Percentiles rank a stretch among this genome's conserved stretches.
These are phyloP conservation scores for Moricandia arvensis DNA, from an alignment of 345 rosid species.

Conservation along the genomic window DNA sequence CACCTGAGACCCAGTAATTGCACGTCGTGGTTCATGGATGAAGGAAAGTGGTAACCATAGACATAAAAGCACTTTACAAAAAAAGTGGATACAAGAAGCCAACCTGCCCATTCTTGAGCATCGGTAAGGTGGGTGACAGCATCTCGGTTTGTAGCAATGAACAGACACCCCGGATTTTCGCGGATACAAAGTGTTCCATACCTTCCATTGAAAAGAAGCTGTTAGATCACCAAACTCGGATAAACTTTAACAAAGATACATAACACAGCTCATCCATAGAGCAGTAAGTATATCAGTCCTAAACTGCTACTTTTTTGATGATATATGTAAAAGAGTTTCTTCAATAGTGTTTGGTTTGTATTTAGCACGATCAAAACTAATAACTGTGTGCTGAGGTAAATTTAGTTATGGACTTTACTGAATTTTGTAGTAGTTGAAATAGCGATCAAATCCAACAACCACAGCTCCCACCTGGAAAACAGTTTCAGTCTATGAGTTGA, in stretches of 20 bases:
- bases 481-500: slow-evolving; percentile 15
- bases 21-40: not conserved
- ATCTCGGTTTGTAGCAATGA: slow-evolving; percentile 93
- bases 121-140: slow-evolving; percentile 91
- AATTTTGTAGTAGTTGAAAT: slow-evolving; percentile 87
- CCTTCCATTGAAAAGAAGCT: slow-evolving; percentile 41
- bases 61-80: not conserved
- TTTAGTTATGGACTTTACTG: slow-evolving; percentile 49
- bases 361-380: too few species aligned
- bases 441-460: slow-evolving; percentile 89
- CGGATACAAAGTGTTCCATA: slow-evolving; percentile 92
- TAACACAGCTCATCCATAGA: not conserved
- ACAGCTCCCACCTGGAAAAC: slow-evolving; percentile 86
- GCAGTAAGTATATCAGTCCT: not conserved
- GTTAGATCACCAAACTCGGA: slow-evolving; percentile 1
- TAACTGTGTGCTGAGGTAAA: too few species aligned
- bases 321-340: not conserved
- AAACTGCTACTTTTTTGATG: not conserved
- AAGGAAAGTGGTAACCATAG: not conserved
- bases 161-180: slow-evolving; percentile 92
- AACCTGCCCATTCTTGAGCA: slow-evolving; percentile 99
- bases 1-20: slow-evolving; percentile 53
- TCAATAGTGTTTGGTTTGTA: too few species aligned
- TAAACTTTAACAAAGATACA: not conserved
- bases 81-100: not conserved